These are phyloP conservation scores for Beauveria bassiana DNA, from an alignment of 2,329 filamentous ascomycete species.

Conservation along the genomic window DNA sequence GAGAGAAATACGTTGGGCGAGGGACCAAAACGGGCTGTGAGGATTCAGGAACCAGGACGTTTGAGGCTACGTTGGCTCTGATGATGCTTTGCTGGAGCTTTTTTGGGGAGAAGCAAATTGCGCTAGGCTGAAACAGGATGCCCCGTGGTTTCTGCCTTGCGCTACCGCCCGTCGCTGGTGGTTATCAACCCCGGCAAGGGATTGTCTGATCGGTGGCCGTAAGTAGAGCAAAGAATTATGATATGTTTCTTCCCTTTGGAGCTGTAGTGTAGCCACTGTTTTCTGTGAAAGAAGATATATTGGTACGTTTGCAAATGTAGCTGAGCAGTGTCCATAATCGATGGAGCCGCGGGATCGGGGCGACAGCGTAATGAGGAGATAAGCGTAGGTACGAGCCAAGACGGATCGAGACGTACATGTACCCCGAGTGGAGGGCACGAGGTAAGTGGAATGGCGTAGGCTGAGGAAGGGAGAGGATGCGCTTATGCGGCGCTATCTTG, in stretches of 20 bases:
- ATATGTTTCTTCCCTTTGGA: too few species aligned
- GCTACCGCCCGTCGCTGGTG: not conserved
- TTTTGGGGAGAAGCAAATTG: not conserved
- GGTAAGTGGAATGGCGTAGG: too few species aligned
- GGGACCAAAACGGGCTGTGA: not conserved
- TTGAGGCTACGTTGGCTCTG: not conserved
- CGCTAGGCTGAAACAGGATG: constrained; percentile 1
- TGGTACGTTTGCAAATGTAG: not conserved
- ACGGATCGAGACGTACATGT: not conserved
- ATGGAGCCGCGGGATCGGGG: not conserved
- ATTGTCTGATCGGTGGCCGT: not conserved
- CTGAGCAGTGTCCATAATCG: not conserved
- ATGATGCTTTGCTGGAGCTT: not conserved
- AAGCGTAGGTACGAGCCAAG: not conserved
- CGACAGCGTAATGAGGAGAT: not conserved
- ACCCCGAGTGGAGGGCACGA: too few species aligned
- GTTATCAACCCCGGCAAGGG: too few species aligned
- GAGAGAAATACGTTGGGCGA: too few species aligned
- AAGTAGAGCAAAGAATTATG: not conserved
- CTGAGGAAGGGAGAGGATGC: too few species aligned
- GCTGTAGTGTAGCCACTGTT: too few species aligned
- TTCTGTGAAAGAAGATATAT: too few species aligned
- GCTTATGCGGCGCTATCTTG: too few species aligned
- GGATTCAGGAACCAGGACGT: not conserved
- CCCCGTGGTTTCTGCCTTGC: not conserved